Evolutionary conservation across 805 yeast species (phyloP).

Genomic region (Dipodascus albidus): DNA sequence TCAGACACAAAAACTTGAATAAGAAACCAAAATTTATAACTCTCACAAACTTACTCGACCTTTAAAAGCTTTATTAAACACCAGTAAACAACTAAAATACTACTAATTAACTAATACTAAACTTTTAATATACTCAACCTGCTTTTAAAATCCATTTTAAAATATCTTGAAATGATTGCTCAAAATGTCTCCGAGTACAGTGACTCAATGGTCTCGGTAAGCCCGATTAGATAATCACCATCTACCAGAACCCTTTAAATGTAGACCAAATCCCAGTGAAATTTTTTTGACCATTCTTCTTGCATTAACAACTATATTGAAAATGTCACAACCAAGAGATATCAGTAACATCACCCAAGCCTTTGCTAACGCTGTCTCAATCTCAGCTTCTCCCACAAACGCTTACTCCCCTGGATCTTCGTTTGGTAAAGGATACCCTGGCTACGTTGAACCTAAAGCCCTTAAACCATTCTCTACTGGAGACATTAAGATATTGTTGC

Average conservation of each 20-base stretch:
- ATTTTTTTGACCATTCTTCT: not conserved
- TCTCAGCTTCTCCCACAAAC: constrained; percentile 16
- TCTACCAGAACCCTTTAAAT: too few relatives aligned
- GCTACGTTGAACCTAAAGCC: constrained; percentile 28
- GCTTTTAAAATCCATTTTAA: too few relatives aligned
- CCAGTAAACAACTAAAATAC: too few relatives aligned
- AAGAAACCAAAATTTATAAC: too few relatives aligned
- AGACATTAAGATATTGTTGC: constrained; percentile 79
- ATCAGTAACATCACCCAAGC: constrained; percentile 14
- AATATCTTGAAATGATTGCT: too few relatives aligned
- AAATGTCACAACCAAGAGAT: constrained; percentile 23
- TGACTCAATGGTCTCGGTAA: not conserved
- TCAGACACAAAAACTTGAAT: too few relatives aligned
- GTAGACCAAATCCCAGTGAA: not conserved
- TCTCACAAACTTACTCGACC: too few relatives aligned
- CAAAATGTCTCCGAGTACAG: too few relatives aligned
- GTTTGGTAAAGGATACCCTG: constrained; percentile 7
- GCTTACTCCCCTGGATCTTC: constrained; percentile 6
- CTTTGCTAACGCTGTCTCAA: constrained; percentile 12
- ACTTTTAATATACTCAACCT: too few relatives aligned
- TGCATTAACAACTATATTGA: not conserved
- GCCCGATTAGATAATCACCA: not conserved
- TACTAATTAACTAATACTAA: too few relatives aligned
- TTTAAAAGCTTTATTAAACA: too few relatives aligned
- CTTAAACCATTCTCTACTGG: constrained; percentile 93